Evolutionary conservation across 495 filamentous ascomycete species (phyloP), one percentile per base, ranked within the genome.

Genomic region (Penicillium lagena): DNA sequence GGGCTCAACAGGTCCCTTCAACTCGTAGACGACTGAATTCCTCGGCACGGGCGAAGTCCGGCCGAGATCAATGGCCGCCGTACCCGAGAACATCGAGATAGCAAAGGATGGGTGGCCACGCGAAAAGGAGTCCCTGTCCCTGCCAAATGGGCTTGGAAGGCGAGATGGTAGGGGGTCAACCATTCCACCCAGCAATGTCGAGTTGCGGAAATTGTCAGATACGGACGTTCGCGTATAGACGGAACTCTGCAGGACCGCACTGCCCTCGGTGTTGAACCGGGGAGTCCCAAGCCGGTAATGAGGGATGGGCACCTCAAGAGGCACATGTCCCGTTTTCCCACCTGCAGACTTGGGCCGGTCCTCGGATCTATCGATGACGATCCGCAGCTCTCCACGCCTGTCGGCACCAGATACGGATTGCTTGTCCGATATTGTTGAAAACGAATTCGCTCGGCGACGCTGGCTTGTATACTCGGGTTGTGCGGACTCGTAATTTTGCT

Each of bases 241-340:
- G 35, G 90, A 93, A 56, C 81, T 87, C 43, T 87, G 85, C 50
- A 97, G 73, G 47, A 87, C 79, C 2, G 90, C 83, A 37, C 82
- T 93, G 7, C 89, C 87, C 46, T 79, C 77, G 13, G 78, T 64
- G 49, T 83, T 91, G 61, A 95, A 96, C 37, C 81, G 80, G 9
- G 90, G 86, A 4, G 86, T 85, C 4, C 89, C 90, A 42, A 97
- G 72, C 42, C 83, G 81, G 70, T 94, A 94, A 49, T 87, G 83
- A 34, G 93, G 90, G 44, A 96, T 94, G 7, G 85, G 78, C 31
- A 91, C 76, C 50, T 95, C 81, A 38, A 96, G 62, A 33, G 82
- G 65, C 12, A 81, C 81, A 33, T 75, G 61, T 17, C 55, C 61
- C 47, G 65, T 55, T 49, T 51, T 54, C 39, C 80, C 76, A 51